Percentiles rank a stretch among this genome's conserved stretches.
phyloP scores from a whole-genome alignment of 2,329 filamentous ascomycete species.

The Xylariaceae sp. region DNA sequence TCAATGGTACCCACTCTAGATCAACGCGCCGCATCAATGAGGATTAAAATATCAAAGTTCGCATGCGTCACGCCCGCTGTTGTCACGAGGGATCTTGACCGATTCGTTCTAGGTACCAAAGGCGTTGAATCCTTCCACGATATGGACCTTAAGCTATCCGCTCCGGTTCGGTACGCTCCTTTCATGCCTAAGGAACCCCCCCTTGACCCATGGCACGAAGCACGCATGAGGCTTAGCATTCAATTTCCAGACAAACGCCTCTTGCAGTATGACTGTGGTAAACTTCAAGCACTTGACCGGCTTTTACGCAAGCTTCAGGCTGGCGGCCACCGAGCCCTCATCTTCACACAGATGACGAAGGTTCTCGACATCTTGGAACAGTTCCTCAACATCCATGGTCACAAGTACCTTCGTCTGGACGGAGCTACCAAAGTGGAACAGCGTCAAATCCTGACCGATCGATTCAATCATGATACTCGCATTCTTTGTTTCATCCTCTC shows the following conservation, averaged over 20 bases:
- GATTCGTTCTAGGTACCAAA: slow-evolving; percentile 67
- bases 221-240: slow-evolving; percentile 89
- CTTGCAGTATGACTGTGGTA: slow-evolving; percentile 97
- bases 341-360: slow-evolving; percentile 99
- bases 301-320: slow-evolving; percentile 86
- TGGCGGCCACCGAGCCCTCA: slow-evolving; percentile 89
- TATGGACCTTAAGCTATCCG: slow-evolving; percentile 62
- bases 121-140: slow-evolving; percentile 64
- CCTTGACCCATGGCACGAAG: slow-evolving; percentile 87
- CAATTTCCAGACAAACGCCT: slow-evolving; percentile 96
- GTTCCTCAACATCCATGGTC: slow-evolving; percentile 96
- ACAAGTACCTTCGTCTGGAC: slow-evolving; percentile 94
- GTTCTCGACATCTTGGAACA: slow-evolving; percentile 97
- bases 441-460: slow-evolving; percentile 90
- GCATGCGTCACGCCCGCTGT: slow-evolving; percentile 91
- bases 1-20: slow-evolving; percentile 76
- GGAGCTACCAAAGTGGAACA: slow-evolving; percentile 97
- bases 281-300: slow-evolving; percentile 87
- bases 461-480: slow-evolving; percentile 92
- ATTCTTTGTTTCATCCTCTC: slow-evolving; percentile 96
- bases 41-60: slow-evolving; percentile 82
- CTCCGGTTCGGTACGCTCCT: slow-evolving; percentile 59
- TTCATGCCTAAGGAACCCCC: slow-evolving; percentile 63
- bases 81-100: slow-evolving; percentile 77
- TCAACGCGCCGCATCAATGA: slow-evolving; percentile 73